phyloP scores from a whole-genome alignment of 805 yeast genomes.

The Cyberlindnera maritima region DNA sequence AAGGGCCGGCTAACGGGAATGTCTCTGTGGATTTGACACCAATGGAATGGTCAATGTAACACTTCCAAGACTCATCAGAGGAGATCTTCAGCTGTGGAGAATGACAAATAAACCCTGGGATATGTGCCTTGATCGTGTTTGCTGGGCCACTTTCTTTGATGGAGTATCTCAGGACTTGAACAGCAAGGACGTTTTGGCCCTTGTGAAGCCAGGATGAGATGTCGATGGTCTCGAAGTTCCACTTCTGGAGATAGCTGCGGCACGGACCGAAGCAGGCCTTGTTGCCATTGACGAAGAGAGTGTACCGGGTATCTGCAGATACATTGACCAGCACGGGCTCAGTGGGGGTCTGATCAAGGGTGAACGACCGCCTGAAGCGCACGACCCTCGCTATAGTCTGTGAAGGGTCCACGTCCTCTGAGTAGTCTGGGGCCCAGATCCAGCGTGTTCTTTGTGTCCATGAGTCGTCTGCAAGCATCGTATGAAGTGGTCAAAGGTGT shows the following conservation, averaged over 20 bases:
- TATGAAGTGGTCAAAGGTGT: too few species aligned
- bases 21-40: not conserved
- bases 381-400: not conserved
- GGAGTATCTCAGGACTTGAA: not conserved
- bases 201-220: not conserved
- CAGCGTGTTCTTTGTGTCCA: not conserved
- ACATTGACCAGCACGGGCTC: not conserved
- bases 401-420: not conserved
- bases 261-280: slow-evolving; percentile 1
- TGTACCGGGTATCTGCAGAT: slow-evolving; percentile 1
- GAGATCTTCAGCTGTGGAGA: not conserved
- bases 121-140: slow-evolving; percentile 1
- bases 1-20: slow-evolving; percentile 1
- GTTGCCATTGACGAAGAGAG: not conserved
- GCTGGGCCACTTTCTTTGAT: slow-evolving; percentile 1
- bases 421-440: slow-evolving; percentile 1
- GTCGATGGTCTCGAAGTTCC: slow-evolving; percentile 1
- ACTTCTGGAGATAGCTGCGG: slow-evolving; percentile 1
- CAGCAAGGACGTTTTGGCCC: not conserved
- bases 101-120: slow-evolving; percentile 1
- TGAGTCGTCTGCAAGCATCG: not conserved
- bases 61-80: slow-evolving; percentile 3
- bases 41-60: not conserved
- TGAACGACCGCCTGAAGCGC: not conserved
- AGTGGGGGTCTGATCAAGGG: not conserved